Percentiles rank a stretch among this genome's conserved stretches.
Conservation (phyloP, 108 stramenopile genomes). For the Schizochytrium sp. region DNA sequence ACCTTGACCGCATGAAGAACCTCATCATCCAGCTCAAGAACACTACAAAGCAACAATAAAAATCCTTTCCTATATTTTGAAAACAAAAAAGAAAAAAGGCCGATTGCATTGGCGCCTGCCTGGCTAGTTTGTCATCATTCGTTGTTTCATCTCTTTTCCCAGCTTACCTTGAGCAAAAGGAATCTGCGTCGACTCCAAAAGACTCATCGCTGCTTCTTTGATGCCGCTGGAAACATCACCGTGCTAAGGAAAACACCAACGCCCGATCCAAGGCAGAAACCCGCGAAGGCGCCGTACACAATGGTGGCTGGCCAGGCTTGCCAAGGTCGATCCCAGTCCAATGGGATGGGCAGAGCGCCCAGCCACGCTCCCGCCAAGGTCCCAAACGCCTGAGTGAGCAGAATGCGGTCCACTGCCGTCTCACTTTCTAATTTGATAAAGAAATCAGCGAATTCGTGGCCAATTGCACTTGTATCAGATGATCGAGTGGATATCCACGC, state of each 20-base stretch:
- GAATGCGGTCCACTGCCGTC: neutral
- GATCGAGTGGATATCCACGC: neutral
- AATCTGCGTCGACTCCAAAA: too few relatives aligned
- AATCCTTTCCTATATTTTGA: too few relatives aligned
- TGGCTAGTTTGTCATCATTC: too few relatives aligned
- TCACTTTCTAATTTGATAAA: neutral
- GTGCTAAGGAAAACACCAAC: neutral
- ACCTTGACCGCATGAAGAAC: neutral
- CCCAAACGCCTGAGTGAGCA: neutral
- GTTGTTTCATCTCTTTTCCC: too few relatives aligned
- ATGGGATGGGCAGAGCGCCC: neutral
- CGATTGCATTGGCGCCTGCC: too few relatives aligned
- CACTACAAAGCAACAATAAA: too few relatives aligned
- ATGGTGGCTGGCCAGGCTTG: neutral
- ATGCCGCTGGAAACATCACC: too few relatives aligned
- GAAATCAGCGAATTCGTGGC: neutral
- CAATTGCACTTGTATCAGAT: neutral
- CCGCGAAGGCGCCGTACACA: neutral
- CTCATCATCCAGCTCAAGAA: neutral
- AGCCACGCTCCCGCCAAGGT: neutral
- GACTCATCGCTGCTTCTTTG: too few relatives aligned
- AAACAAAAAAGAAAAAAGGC: too few relatives aligned
- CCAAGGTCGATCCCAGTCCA: conserved; percentile 12
- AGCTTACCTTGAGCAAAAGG: too few relatives aligned
- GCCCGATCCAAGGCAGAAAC: neutral